Base-by-base conservation (phyloP, 1,139 yeast species). In the Candida dubliniensis region DNA sequence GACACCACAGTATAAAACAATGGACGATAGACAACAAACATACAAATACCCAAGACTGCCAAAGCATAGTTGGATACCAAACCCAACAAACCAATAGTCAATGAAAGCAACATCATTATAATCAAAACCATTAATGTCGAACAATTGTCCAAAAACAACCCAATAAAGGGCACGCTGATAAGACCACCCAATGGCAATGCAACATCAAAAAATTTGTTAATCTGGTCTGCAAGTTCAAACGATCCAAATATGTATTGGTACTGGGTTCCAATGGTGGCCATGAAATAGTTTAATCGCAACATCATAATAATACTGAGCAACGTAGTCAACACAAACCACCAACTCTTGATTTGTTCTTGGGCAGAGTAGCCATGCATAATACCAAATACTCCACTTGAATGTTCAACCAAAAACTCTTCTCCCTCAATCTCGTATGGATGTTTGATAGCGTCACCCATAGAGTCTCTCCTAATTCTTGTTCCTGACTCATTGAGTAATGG, bases 101-200 rank as follows among this genome's bases (percentile, higher is more conserved):
- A 45, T 3, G 77, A 71, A 9, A 71, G 54, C 0, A 42, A 55
- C 31, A 71, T 55, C 34, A 72, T 63, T 0, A 56, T 57, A 12
- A 51, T 42, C 43, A 73, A 60, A 1, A 71, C 74, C 4, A 56
- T 48, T 5, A 69, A 63, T 0, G 74, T 68, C 8, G 76, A 62
- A 47, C 58, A 66, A 47, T 60, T 54, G 52, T 73, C 78, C 48
- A 73, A 64, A 44, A 71, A 63, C 30, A 62, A 40, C 0, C 78
- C 78, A 27, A 73, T 67, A 40, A 72, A 67, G 11, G 78, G 78
- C 34, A 72, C 60, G 2, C 76, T 63, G 29, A 73, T 45, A 18
- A 73, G 59, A 1, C 78, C 78, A 8, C 77, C 77, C 42, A 73
- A 58, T 14, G 78, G 78, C 51, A 73, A 68, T 1, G 75, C 76